Base-by-base conservation (phyloP, 306 rosid genomes). In the Vigna trinervia region DNA sequence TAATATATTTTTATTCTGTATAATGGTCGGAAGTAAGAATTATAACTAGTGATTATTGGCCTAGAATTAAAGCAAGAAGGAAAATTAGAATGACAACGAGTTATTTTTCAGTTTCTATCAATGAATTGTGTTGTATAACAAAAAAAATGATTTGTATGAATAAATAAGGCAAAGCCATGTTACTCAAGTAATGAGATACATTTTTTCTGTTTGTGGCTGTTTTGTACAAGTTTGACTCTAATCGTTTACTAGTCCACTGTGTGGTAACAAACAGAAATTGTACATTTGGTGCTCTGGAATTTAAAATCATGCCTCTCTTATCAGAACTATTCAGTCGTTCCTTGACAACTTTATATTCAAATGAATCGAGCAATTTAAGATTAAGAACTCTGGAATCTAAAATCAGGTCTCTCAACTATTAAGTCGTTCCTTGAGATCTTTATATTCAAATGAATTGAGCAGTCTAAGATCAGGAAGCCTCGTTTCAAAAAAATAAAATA, bases 1-100 rank as follows among this genome's bases (percentile, higher is more conserved):
- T 78, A 73, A 76, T 46, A 12, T 78, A 71, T 50, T 56, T 23
- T 73, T 54, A 67, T 78, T 48, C 56, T 83, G 67, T 75, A 73
- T 6, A 62, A 75, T 71, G 62, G 71, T 64, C 48, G 13, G 9
- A 68, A 70, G 36, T 63, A 43, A 11, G 54, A 71, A 47, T 54
- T 62, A 51, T 80, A 78, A 51, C 64, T 45, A 54, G 67, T 50
- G 63, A 52, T 70, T 70, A 52, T 71, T 66, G 32, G 45, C 34
- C 43, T 64, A 22, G 77, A 34, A 34, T 65, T 52, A 65, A 22
- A 58, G 32, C 64, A 34, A 41, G 19, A 39, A 41, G 28, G 57
- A 34, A 52, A 45, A 71, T 79, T 62, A 57, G 74, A 71, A 54
- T 38, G 36, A 64, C 19, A 73, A 74, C 28, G 10, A 47, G 28